Base-by-base conservation (phyloP, 495 filamentous ascomycete genomes). In the Xylaria venustula region DNA sequence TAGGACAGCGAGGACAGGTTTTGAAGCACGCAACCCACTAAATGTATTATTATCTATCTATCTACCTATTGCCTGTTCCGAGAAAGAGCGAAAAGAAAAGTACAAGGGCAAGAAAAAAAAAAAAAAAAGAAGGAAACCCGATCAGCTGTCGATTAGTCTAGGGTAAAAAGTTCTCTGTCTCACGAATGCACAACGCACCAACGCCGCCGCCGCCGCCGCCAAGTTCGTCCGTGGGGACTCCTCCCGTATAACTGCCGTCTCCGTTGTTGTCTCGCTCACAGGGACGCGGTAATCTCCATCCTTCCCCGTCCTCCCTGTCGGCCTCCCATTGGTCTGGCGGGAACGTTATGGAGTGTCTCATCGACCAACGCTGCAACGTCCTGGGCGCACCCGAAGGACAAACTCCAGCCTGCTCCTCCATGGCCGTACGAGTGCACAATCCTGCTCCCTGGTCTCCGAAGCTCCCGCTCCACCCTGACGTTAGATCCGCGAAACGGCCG, bases 341-440 rank as follows among this genome's bases (percentile, higher is more conserved):
- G 66, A n/a, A 64, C 44, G 1, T 60, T 67, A 8, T 62, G 61
- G 5, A 77, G 58, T 17, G 71, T 68, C 32, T 75, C 75, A 30
- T 75, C 67, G 9, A 78, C 72, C 20, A 78, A 63, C 41, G 50
- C 62, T 15, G 60, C 66, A 11, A 77, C 72, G 47, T 79, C 77
- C 23, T 63, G 64, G 8, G 77, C 77, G 61, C 77, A 77, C 0
- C 79, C 80, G 62, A 80, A 80, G 0, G 72, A 65, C 47, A 83
- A 54, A 44, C 69, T 75, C 80, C 78, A 83, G 7, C 80, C 80
- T 9, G 75, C 72, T 7, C 75, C 78, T 1, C 79, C 78, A 49
- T 82, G 80, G 6, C 79, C 80, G 60, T 83, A 83, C 1, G 71
- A 72, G 61, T 82, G 80, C 14, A 83, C 71, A 54, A 81, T 77